These are phyloP conservation scores for Penicillium taxi DNA, from an alignment of 495 filamentous ascomycete genomes.

Conservation along the genomic window DNA sequence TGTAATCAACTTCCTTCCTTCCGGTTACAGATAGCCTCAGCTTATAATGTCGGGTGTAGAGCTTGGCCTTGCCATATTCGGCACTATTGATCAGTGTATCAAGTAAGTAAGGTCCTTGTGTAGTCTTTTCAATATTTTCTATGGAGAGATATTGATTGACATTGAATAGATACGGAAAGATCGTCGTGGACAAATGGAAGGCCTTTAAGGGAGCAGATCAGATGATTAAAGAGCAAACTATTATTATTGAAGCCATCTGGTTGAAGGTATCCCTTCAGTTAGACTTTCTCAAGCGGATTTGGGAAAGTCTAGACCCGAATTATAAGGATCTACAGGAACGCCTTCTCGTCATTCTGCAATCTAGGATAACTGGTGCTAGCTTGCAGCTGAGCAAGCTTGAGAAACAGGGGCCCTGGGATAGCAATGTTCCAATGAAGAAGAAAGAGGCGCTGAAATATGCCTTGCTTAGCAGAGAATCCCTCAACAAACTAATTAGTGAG, in stretches of 20 bases:
- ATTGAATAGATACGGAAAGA: not conserved
- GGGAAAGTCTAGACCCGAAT: not conserved
- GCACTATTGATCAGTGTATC: not conserved
- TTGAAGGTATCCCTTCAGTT: not conserved
- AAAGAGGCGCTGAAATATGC: not conserved
- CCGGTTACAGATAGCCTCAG: too few species aligned
- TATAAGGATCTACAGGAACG: not conserved
- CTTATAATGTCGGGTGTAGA: not conserved
- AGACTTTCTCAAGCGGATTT: not conserved
- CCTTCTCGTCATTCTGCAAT: not conserved
- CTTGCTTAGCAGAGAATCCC: not conserved
- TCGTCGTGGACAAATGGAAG: not conserved
- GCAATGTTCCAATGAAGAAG: too few species aligned
- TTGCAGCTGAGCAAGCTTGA: not conserved
- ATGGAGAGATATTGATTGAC: not conserved
- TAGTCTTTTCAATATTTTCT: too few species aligned
- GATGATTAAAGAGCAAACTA: not conserved
- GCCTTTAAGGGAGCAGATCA: not conserved
- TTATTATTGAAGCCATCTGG: not conserved
- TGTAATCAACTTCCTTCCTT: too few species aligned
- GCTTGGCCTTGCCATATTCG: not conserved
- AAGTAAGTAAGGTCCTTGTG: not conserved
- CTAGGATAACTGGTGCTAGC: not conserved
- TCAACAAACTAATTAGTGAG: too few species aligned
- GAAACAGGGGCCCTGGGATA: not conserved